Base-by-base conservation (phyloP, 306 rosid genomes). In the Oemleria cerasiformis region DNA sequence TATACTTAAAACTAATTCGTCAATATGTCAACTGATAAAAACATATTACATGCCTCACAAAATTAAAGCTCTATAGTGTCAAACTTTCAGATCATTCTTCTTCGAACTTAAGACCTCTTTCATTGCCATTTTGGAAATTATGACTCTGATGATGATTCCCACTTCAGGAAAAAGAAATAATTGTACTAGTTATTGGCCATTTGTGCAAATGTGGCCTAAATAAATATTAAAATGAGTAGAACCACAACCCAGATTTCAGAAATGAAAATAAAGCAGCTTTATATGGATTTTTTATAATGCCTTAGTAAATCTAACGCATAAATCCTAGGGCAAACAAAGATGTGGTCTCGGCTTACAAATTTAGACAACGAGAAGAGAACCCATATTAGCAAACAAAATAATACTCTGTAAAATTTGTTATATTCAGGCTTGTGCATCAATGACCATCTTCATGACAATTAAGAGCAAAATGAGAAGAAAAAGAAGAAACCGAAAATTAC, bases 401-500 rank as follows among this genome's bases (percentile, higher is more conserved):
- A 30, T 30, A 30, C 36, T 30, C 36, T 30, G 36, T 30, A 53
- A n/a, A 21, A 53, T 9, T 8, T 5, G 0, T 21, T 55, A 9
- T 20, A 3, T 20, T 0, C 44, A 15, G 17, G 71, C 6, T 44
- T 6, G 59, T 48, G 17, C 11, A 9, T 34, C 14, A 50, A 50
- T 50, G 20, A 50, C 17, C 17, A 7, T 17, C 3, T 47, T 17
- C n/a, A 53, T 55, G 38, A n/a, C 4, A 20, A 68, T 23, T 9
- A 9, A 56, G 49, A 40, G 19, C 1, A 65, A 6, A 40, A n/a
- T 1, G 13, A 50, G 16, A 66, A 38, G 43, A 8, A 41, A 60
- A 45, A 39, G 36, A 30, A 30, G 36, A 30, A 30, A 30, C 36
- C 3, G 36, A 30, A 11, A 19, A 71, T 76, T 80, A 90, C 98